Conservation (phyloP, 75 land plant species). For the Sequoiadendron giganteum region DNA sequence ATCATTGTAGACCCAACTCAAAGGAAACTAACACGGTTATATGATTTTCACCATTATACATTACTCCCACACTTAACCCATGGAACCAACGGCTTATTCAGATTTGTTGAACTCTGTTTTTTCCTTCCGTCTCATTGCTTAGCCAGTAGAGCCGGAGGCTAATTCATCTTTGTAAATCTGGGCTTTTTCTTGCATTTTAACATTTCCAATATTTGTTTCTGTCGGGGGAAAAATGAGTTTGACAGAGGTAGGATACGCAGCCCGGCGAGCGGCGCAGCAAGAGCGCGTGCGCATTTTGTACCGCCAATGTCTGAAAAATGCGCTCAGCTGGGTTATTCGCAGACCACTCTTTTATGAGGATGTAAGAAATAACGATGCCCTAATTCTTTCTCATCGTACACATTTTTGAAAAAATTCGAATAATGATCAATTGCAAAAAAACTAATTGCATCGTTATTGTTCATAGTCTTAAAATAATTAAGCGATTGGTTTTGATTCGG, state of each 20-base stretch:
- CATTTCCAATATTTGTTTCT: neutral
- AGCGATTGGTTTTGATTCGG: neutral
- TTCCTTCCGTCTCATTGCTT: too few relatives aligned
- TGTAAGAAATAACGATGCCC: constrained; percentile 23
- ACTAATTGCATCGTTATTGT: neutral
- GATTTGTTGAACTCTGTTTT: too few relatives aligned
- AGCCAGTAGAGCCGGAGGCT: too few relatives aligned
- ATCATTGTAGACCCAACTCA: too few relatives aligned
- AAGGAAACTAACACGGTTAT: too few relatives aligned
- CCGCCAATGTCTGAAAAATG: constrained; percentile 71
- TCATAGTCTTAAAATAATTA: too few relatives aligned
- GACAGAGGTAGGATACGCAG: constrained; percentile 29
- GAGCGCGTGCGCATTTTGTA: constrained; percentile 81
- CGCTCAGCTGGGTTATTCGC: constrained; percentile 91
- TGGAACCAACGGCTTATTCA: too few relatives aligned
- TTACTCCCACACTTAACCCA: too few relatives aligned
- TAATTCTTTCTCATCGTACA: neutral
- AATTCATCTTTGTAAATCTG: neutral
- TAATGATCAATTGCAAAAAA: neutral
- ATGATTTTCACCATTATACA: too few relatives aligned
- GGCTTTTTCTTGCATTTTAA: too few relatives aligned
- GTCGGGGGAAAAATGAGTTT: constrained; percentile 6
- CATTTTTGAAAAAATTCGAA: neutral
- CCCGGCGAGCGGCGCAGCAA: constrained; percentile 76
- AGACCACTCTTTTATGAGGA: constrained; percentile 82